These are phyloP conservation scores for Trichothecium roseum DNA, from an alignment of 2,329 filamentous ascomycete genomes.

Conservation along the genomic window DNA sequence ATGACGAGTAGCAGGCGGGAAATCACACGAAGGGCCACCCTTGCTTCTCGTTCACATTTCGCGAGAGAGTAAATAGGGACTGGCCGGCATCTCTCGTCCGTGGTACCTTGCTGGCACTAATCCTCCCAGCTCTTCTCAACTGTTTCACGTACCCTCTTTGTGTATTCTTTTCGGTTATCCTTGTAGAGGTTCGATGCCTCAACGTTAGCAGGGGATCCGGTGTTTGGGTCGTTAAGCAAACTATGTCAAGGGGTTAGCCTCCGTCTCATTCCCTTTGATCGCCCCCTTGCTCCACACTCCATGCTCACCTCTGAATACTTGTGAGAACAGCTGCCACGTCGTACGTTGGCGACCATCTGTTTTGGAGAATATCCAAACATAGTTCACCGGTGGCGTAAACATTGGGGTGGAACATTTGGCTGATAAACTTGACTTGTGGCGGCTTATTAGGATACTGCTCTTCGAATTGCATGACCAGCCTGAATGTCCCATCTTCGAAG, in stretches of 20 bases:
- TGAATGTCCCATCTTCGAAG: slow-evolving; percentile 96
- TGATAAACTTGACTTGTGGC: slow-evolving; percentile 95
- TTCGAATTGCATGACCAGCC: slow-evolving; percentile 97
- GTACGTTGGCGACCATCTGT: slow-evolving; percentile 97
- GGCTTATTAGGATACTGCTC: slow-evolving; percentile 99
- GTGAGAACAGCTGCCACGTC: slow-evolving; percentile 95
- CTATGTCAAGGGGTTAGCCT: slow-evolving; percentile 31
- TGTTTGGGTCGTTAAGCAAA: slow-evolving; percentile 95
- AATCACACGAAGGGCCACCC: no score
- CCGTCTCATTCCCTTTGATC: not conserved
- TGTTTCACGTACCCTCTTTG: slow-evolving; percentile 87
- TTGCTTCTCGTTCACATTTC: no score
- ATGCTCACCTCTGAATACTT: slow-evolving; percentile 79
- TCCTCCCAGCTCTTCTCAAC: slow-evolving; percentile 99
- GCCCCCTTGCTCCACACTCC: not conserved
- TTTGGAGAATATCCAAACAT: slow-evolving; percentile 93
- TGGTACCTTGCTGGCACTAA: slow-evolving; percentile 26
- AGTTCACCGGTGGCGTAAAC: slow-evolving; percentile 96
- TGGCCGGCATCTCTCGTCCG: no score
- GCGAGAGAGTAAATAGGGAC: no score
- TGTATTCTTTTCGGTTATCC: slow-evolving; percentile 93
- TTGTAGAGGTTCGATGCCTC: slow-evolving; percentile 98
- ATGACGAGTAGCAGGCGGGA: no score
- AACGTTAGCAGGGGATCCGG: slow-evolving; percentile 94
- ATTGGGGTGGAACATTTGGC: slow-evolving; percentile 98